phyloP scores from a whole-genome alignment of 1,284 basidiomycete genomes.

The Ustilago tritici region DNA sequence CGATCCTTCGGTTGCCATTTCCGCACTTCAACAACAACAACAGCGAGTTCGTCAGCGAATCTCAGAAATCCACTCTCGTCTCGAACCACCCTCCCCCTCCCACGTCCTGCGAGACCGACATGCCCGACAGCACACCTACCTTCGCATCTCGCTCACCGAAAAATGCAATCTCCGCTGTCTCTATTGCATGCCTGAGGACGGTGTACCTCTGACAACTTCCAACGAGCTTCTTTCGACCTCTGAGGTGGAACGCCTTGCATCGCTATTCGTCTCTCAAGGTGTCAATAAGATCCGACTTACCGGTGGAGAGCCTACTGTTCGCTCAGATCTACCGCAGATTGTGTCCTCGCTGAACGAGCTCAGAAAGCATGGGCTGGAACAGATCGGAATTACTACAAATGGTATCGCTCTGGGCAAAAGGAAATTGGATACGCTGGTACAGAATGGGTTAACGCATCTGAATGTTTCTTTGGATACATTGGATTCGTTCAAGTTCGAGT shows the following conservation, averaged over 20 bases:
- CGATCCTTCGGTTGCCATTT: neutral
- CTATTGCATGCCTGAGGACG: conserved; percentile 90
- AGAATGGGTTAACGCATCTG: conserved; percentile 82
- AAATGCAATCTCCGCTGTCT: conserved; percentile 88
- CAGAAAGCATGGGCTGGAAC: conserved; percentile 75
- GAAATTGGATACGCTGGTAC: conserved; percentile 77
- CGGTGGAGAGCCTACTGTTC: conserved; percentile 87
- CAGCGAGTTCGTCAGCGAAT: conserved; percentile 37
- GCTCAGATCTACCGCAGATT: conserved; percentile 81
- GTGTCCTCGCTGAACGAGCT: conserved; percentile 70
- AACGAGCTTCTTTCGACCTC: conserved; percentile 79
- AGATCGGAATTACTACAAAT: conserved; percentile 88
- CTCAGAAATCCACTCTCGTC: conserved; percentile 31
- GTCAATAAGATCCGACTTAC: conserved; percentile 88
- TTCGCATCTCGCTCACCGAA: conserved; percentile 87
- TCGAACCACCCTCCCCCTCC: conserved; percentile 22
- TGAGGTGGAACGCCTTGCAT: conserved; percentile 78
- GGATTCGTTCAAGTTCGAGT: conserved; percentile 86
- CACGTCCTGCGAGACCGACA: conserved; percentile 52
- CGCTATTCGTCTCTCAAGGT: conserved; percentile 80
- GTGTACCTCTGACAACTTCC: conserved; percentile 80
- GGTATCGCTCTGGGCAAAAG: conserved; percentile 79
- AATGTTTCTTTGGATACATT: conserved; percentile 82
- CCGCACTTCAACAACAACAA: conserved; percentile 2
- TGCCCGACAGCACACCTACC: conserved; percentile 77